Evolutionary conservation across 345 rosid species (phyloP), one percentile per base, ranked within the genome.

Genomic region (Pistacia integerrima): DNA sequence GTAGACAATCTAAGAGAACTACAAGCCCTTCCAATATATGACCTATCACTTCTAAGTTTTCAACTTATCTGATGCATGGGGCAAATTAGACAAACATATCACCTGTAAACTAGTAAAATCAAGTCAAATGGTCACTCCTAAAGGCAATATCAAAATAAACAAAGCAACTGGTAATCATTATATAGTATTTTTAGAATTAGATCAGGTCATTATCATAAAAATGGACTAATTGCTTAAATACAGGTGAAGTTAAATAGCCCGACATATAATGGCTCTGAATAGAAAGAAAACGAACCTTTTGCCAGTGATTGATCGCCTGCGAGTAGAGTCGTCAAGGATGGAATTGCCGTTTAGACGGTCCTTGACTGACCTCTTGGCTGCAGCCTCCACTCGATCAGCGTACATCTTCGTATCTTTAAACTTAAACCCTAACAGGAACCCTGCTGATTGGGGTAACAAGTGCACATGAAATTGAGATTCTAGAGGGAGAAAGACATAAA

Each of bases 361-460:
- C 88, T 84, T 91, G 11, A 89, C 83, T 13, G 91, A 79, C 84
- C 85, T 80, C 78, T 80, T 86, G 64, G 76, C 84, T n/a, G 81
- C 87, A 62, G 86, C 89, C 82, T 96, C 97, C 74, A 91, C 91
- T 75, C 82, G 90, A 90, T 96, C 99, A 80, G 99, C 97, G 80
- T 96, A 96, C 99, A 96, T 96, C 76, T 79, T 74, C 18, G 38
- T 11, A 52, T n/a, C 20, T 14, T 9, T 17, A 71, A 84, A 81
- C 83, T 83, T 77, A 79, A 84, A 79, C 82, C 90, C 89, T 85
- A 84, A 69, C 33, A 73, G 36, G 63, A 69, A 60, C 35, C 18
- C 5, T 51, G 7, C 8, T 5, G 46, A 7, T 41, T 66, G 58
- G 44, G 28, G 64, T 17, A 33, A 38, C 35, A 38, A n/a, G 20